phyloP scores from a whole-genome alignment of 169 alveolate species.

The Toxoplasma gondii region DNA sequence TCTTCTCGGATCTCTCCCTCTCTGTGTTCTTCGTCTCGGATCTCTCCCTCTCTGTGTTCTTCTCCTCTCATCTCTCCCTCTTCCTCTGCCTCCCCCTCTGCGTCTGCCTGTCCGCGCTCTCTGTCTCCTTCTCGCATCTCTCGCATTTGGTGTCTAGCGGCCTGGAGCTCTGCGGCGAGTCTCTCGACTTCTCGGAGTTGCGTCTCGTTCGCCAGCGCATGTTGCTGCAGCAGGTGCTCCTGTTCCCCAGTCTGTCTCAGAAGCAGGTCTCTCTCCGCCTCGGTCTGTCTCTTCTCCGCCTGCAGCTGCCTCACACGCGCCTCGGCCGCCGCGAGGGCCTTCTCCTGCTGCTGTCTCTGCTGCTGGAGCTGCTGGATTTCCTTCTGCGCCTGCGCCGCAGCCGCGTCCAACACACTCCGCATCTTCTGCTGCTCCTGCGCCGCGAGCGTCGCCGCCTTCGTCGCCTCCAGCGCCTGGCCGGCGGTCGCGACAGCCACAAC shows the following conservation, averaged over 20 bases:
- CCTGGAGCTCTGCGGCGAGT: slow-evolving; percentile 27
- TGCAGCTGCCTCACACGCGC: slow-evolving; percentile 40
- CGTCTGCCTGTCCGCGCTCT: background rate
- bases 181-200: slow-evolving; percentile 33
- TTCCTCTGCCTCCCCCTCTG: background rate
- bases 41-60: background rate
- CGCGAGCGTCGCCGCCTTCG: slow-evolving; percentile 33
- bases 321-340: slow-evolving; percentile 1
- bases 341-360: slow-evolving; percentile 55
- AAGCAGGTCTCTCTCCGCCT: slow-evolving; percentile 20
- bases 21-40: background rate
- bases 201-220: background rate
- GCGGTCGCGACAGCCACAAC: slow-evolving; percentile 45
- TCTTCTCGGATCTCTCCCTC: no score
- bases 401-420: slow-evolving; percentile 39
- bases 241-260: slow-evolving; percentile 36
- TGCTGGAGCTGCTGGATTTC: slow-evolving; percentile 44
- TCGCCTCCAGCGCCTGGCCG: slow-evolving; percentile 37
- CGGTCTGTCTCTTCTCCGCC: background rate
- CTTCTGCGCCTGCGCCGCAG: slow-evolving; percentile 51
- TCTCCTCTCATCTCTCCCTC: background rate
- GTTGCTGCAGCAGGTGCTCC: slow-evolving; percentile 43
- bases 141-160: background rate
- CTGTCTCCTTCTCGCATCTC: background rate
- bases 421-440: slow-evolving; percentile 45